Evolutionary conservation across 805 yeast genomes (phyloP), one percentile per base, ranked within the genome.

Genomic region (Saccharomyces kudriavzevii): DNA sequence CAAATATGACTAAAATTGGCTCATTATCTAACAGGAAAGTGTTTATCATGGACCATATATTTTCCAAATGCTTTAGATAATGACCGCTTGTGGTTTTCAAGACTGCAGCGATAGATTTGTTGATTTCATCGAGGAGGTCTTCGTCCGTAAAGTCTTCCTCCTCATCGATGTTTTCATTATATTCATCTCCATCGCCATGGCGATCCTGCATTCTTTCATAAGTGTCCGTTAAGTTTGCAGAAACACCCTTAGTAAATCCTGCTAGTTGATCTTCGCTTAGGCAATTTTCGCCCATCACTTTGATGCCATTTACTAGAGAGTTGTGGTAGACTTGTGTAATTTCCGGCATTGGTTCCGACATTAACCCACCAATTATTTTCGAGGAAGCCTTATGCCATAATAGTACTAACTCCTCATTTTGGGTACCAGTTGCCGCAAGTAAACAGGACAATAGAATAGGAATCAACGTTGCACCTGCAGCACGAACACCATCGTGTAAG

Each of bases 401-500:
- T 28, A 78, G 79, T 48, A 82, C 69, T 1, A 89, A 81, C 59
- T 83, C 84, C 10, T 77, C 74, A 3, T 89, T 80, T 45, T 76
- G 72, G 48, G 70, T 65, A 47, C 78, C 79, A 25, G 78, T 75
- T 2, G 79, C 79, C 3, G 70, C 64, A 55, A 76, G 73, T n/a
- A 85, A 76, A 58, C 88, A 82, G 52, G 80, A 72, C 55, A 94
- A 73, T 52, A 92, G 74, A 3, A 89, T 82, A 2, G 97, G 90
- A 63, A 91, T 82, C 4, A 91, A 78, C 56, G 84, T 79, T 2
- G 97, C 91, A 48, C 96, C 90, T n/a, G 92, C 81, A 27, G 87
- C 89, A 61, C 98, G 82, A 5, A 92, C 98, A 40, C 95, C 96
- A 69, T 90, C 97, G 67, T 90, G 97, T 63, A 91, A 79, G 67